Base-by-base conservation (phyloP, 768 basidiomycete species). In the Amanita rimosa region DNA sequence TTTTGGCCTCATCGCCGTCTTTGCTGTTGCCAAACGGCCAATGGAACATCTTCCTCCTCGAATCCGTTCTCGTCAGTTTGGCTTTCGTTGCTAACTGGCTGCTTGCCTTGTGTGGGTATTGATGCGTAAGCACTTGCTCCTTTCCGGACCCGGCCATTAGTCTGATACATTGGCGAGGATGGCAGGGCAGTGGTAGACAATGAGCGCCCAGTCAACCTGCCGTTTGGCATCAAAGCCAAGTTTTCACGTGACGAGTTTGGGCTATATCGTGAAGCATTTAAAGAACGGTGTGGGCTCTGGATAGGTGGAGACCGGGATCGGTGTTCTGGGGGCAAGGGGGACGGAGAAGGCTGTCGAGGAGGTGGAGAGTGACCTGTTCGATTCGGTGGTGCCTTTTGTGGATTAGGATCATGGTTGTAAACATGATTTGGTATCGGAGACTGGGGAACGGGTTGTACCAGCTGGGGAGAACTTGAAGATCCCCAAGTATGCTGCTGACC, bases 1-100 rank as follows among this genome's bases (percentile, higher is more conserved):
- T 37, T 40, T 38, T 52, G 42, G 45, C 44, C 60, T 71, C 64
- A 78, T 60, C 72, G 71, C 58, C 79, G 71, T 56, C 76, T 80
- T 59, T 82, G 85, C 58, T 83, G 84, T 62, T 88, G 85, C 72
- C 79, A 88, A 49, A 86, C 63, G 16, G 88, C 85, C 42, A 91
- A 68, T 16, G 87, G 87, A 34, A 87, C 67, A 58, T 90, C 87
- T 59, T 90, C 87, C 58, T 89, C 86, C 58, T 86, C 84, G 22
- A 51, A 38, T 6, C 67, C 67, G 36, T 56, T 65, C 16, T 59
- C 64, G 43, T 57, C 59, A 22, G 61, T 56, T 33, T 55, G 58
- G n/a, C 64, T 61, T 46, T 74, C 69, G 44, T 68, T 66, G 24
- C 68, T 66, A 56, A 68, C 68, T 35, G 71, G 70, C 53, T 71